Evolutionary conservation across 2,329 filamentous ascomycete genomes (phyloP), one percentile per base, ranked within the genome.

Genomic region (Teratosphaeria gauchensis): DNA sequence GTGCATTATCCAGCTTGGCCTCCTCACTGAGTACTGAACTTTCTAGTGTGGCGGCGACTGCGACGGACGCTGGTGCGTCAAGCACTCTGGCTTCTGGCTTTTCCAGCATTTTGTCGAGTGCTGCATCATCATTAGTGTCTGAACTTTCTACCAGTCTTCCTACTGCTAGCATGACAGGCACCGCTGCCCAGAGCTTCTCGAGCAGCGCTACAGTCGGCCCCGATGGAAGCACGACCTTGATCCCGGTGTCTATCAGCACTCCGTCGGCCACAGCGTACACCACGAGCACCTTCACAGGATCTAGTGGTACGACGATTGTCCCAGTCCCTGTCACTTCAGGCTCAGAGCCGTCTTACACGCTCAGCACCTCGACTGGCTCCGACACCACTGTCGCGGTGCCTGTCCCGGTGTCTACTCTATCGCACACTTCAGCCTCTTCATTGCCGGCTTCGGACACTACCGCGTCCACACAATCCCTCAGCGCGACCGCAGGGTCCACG

Each of bases 91-190:
- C 68, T 4, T 68, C 68, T 1, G 64, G 65, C 31, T 63, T 67
- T 56, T 71, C 68, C 4, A 68, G 67, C 57, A 64, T 71, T 14
- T 56, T 70, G 21, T 69, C 69, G 2, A 68, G 65, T 54, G 68
- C 66, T 24, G 64, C 66, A 12, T 65, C 68, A 9, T 68, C 69
- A 11, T 48, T 69, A 46, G 58, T 58, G 16, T 62, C 64, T n/a
- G 64, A 61, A 4, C 57, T 64, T 2, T 64, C 65, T 16, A 31
- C 54, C 24, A 55, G n/a, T 51, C 60, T 53, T 58, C 61, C 28
- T 19, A 51, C 14, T 28, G 54, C 14, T 16, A 51, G 33, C 33
- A 19, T 12, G 16, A 31, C 52, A 54, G 52, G 19, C 51, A 53
- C 42, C 46, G 42, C 55, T 28, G 24, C 24, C 24, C 24, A 28